These are phyloP conservation scores for Cladosporium oxysporum DNA, from an alignment of 2,329 filamentous ascomycete species.

Conservation along the genomic window DNA sequence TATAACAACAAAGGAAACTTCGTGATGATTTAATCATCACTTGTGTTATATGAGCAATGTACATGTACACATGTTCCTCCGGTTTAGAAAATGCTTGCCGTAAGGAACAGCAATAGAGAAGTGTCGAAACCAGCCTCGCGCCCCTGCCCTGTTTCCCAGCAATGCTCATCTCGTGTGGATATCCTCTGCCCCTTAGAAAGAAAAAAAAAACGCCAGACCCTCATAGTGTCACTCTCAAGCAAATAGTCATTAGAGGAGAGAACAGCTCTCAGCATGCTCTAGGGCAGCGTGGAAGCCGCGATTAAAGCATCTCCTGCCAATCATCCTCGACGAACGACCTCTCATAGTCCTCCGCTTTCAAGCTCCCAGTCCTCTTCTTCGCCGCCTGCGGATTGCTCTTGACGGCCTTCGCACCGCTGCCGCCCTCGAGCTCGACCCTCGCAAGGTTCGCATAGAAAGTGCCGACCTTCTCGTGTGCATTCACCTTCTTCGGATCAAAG, in stretches of 20 bases:
- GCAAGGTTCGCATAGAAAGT: constrained; percentile 83
- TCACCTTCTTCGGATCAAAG: constrained; percentile 88
- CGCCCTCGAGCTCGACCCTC: constrained; percentile 59
- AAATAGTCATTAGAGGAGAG: neutral
- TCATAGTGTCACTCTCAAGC: neutral
- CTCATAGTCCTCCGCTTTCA: constrained; percentile 28
- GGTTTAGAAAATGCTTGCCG: neutral
- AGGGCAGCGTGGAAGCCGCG: neutral
- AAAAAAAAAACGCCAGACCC: neutral
- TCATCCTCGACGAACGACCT: constrained; percentile 24
- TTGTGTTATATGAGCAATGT: neutral
- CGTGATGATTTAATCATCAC: neutral
- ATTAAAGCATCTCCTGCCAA: constrained; percentile 16
- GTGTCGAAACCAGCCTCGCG: neutral
- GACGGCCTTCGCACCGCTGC: neutral
- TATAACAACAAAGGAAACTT: neutral
- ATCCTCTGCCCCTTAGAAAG: neutral
- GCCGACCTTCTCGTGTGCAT: constrained; percentile 86
- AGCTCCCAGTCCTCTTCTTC: neutral
- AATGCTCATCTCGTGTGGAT: neutral
- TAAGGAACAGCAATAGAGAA: neutral
- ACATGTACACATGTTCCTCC: neutral
- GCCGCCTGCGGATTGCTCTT: neutral
- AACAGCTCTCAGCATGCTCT: neutral
- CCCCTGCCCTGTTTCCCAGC: neutral